Evolutionary conservation across 192 early-diverging fungal genomes (phyloP).

Genomic region (Rhizophagus sp.): DNA sequence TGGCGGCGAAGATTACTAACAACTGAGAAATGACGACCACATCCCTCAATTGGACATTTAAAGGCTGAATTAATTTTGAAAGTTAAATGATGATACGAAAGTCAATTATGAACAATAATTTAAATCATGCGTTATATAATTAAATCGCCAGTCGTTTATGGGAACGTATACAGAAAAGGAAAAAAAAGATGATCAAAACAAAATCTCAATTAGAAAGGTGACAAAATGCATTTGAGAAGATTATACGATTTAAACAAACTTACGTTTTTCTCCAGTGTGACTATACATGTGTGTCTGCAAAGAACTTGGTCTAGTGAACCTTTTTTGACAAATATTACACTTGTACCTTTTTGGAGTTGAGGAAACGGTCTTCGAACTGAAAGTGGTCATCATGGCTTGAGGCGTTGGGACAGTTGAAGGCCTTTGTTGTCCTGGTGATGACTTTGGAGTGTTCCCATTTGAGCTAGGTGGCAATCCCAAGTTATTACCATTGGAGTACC

Average conservation of each 20-base stretch:
- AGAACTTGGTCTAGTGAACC: slow-evolving; percentile 43
- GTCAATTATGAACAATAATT: no score
- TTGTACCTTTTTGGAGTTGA: slow-evolving; percentile 39
- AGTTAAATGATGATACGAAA: no score
- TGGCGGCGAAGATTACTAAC: slow-evolving; percentile 70
- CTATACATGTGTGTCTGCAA: slow-evolving; percentile 41
- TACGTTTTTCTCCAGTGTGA: slow-evolving; percentile 42
- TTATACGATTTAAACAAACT: not conserved
- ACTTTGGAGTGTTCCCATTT: slow-evolving; percentile 1
- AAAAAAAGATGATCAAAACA: no score
- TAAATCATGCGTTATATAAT: no score
- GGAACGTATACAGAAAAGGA: no score
- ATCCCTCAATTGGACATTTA: slow-evolving; percentile 58
- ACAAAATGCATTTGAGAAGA: no score
- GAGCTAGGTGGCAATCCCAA: no score
- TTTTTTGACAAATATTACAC: slow-evolving; percentile 38
- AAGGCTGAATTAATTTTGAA: slow-evolving; percentile 20
- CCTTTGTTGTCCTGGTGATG: not conserved
- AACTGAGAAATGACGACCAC: slow-evolving; percentile 67
- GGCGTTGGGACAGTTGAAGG: slow-evolving; percentile 8
- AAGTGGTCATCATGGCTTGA: slow-evolving; percentile 33
- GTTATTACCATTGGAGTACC: not conserved
- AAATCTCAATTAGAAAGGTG: no score
- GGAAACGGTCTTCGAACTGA: slow-evolving; percentile 31
- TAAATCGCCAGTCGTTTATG: no score